Percentiles rank a stretch among this genome's conserved stretches.
phyloP scores from a whole-genome alignment of 2,329 filamentous ascomycete genomes.

The Helicocarpus griseus region DNA sequence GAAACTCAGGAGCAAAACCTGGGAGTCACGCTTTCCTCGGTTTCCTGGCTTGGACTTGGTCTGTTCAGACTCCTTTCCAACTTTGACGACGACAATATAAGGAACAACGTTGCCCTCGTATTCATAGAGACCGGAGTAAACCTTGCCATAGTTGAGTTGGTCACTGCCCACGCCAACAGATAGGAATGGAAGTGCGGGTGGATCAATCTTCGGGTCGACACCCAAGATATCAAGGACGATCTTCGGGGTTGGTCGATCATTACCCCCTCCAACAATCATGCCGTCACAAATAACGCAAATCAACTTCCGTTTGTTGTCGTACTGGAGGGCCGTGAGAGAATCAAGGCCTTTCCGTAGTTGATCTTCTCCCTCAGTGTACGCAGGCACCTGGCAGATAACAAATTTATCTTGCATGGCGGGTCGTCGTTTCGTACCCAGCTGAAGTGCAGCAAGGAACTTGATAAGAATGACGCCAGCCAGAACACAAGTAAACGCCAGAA shows the following conservation, averaged over 20 bases:
- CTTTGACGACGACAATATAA: constrained; percentile 91
- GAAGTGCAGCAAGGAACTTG: constrained; percentile 89
- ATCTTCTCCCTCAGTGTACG: constrained; percentile 96
- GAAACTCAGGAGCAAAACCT: constrained; percentile 93
- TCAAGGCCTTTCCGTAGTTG: constrained; percentile 86
- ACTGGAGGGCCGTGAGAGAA: constrained; percentile 85
- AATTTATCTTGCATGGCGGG: constrained; percentile 95
- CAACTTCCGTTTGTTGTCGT: constrained; percentile 97
- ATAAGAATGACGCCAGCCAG: constrained; percentile 67
- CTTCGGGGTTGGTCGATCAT: constrained; percentile 92
- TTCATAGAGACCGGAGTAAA: constrained; percentile 96
- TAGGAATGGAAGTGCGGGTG: constrained; percentile 87
- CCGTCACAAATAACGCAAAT: constrained; percentile 96
- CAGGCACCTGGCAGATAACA: constrained; percentile 94
- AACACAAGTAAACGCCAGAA: constrained; percentile 78
- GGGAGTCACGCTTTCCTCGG: constrained; percentile 95
- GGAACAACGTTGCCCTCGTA: constrained; percentile 96
- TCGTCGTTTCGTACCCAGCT: constrained; percentile 83
- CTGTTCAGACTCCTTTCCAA: constrained; percentile 94
- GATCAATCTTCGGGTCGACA: constrained; percentile 93
- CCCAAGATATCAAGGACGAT: constrained; percentile 96
- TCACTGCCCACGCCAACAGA: constrained; percentile 81
- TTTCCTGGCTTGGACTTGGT: constrained; percentile 87
- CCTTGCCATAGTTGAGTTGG: constrained; percentile 96
- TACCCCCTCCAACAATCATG: constrained; percentile 91